Base-by-base conservation (phyloP, 139 green algal genomes). In the Chlamydomonas eustigma region DNA sequence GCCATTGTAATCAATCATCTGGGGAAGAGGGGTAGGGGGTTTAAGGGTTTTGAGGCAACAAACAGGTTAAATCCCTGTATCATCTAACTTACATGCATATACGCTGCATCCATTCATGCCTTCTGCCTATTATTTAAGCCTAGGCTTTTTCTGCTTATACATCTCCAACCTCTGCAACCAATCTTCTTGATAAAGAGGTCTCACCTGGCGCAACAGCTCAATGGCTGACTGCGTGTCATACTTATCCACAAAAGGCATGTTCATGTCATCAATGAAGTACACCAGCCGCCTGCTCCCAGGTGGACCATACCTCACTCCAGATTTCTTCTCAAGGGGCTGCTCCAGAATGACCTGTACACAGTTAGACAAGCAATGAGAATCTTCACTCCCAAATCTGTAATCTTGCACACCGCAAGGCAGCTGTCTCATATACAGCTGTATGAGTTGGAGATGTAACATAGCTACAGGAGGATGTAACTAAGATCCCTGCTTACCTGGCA, bases 241-340 rank as follows among this genome's bases (percentile, higher is more conserved):
- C 86, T 97, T 97, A 89, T 98, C 93, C 12, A 93, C 85, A 35
- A 87, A 90, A 0, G 93, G 91, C 93, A 97, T 95, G 84, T 97
- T 97, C 73, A 94, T 86, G 85, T 96, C 93, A 73, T 98, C 93
- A 3, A 98, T 77, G 66, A 97, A 97, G 85, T 94, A 97, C 2
- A 97, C 85, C 24, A 97, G 80, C 28, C 84, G 73, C 25, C 73
- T 50, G 18, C 78, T 82, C 18, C 93, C 93, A 18, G 93, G 89
- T 5, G 93, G 92, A 24, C 93, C 93, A 78, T 88, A 97, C n/a
- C 93, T 81, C 71, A 92, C 86, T n/a, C 75, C 75, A 37, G 78
- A 87, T 80, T 93, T 93, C 86, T 93, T 94, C 80, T 97, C 91
- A 65, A 97, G 86, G 2, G 87, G 88, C 71, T 90, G 80, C 83